Conservation (phyloP, 495 filamentous ascomycete genomes). For the Penicillium bialowiezense region DNA sequence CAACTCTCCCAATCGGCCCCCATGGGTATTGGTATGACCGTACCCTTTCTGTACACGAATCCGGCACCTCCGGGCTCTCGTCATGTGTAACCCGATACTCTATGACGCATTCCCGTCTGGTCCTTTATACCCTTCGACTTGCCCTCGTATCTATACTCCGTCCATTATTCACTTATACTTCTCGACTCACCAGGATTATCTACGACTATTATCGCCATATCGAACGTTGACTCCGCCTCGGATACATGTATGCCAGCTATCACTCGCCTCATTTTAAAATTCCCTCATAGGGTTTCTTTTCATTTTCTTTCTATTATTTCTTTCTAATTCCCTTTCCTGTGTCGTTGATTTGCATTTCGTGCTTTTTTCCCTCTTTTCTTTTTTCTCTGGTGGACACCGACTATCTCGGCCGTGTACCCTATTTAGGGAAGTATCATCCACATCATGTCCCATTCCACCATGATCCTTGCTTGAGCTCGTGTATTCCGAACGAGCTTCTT, state of each 20-base stretch:
- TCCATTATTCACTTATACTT: not conserved
- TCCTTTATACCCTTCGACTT: not conserved
- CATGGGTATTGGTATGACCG: not conserved
- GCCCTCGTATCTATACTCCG: not conserved
- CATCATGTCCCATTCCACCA: constrained; percentile 13
- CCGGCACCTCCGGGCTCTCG: constrained; percentile 24
- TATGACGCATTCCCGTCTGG: constrained; percentile 4
- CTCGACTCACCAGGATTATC: not conserved
- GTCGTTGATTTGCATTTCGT: not conserved
- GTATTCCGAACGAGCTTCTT: not conserved
- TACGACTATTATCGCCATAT: no score
- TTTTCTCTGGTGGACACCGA: not conserved
- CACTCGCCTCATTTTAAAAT: constrained; percentile 16
- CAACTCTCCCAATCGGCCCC: not conserved
- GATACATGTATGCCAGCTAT: constrained; percentile 1
- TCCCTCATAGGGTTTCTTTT: no score
- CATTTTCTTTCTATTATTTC: constrained; percentile 9
- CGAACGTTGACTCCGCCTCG: not conserved
- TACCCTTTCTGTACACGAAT: constrained; percentile 4
- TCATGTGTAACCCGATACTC: constrained; percentile 22
- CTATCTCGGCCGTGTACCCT: constrained; percentile 29
- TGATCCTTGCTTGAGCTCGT: constrained; percentile 3
- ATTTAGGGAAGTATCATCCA: constrained; percentile 25
- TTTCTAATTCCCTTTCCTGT: constrained; percentile 6
- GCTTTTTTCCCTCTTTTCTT: not conserved